Base-by-base conservation (phyloP, 306 rosid genomes). In the Trifolium pratense region DNA sequence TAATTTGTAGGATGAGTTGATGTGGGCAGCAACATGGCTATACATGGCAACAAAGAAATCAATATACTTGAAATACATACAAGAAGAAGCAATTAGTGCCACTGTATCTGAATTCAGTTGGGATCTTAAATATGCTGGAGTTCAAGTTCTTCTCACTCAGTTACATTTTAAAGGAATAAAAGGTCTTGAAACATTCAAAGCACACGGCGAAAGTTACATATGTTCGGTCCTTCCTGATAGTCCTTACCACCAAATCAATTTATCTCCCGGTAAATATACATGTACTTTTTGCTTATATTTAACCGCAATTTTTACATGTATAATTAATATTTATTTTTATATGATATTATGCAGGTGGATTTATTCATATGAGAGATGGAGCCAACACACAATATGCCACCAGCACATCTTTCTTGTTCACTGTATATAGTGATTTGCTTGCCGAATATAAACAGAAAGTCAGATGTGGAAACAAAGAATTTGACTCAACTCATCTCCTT, bases 21-120 rank as follows among this genome's bases (percentile, higher is more conserved):
- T 94, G 83, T 94, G 98, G 98, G 98, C 97, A 65, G 91, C 97
- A 55, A 60, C 97, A 20, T 94, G 98, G 98, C 65, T 94, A 67
- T 91, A 84, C 79, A 7, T 51, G 8, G 96, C 97, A 23, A 88
- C 97, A 0, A 75, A 7, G 75, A 88, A 60, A 62, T 10, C 86
- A 0, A 1, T 68, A 49, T 91, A 89, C 46, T 9, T 91, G 57
- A 68, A 83, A 70, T 94, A 76, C 53, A 48, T 94, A 25, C 18
- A 70, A 69, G 95, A 91, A 69, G 95, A 94, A 34, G 4, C 87
- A 60, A 88, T 89, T 9, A 87, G 88, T 73, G 97, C 88, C 2
- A 16, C 7, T 26, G 98, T 94, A 3, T 48, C 86, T 5, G 98
- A 91, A 74, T 94, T 94, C 57, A 94, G 97, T 64, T 94, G 98